phyloP scores from a whole-genome alignment of 768 basidiomycete genomes.

The Ramaria sp. region DNA sequence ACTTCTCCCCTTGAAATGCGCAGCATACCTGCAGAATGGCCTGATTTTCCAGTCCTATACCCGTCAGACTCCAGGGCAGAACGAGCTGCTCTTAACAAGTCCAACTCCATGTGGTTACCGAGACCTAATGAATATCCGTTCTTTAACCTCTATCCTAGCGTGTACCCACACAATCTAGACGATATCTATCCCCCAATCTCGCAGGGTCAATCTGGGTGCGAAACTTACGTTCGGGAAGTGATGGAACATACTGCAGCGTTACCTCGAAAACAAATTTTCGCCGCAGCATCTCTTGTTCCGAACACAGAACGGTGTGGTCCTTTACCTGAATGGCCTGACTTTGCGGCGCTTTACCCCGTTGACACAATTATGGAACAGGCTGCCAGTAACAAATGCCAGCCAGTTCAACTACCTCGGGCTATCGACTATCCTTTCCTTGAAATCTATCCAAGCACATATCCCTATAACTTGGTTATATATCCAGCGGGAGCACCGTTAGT shows the following conservation, averaged over 20 bases:
- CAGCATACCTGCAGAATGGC: neutral
- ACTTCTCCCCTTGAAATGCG: neutral
- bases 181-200: conserved; percentile 23
- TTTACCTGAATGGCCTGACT: neutral
- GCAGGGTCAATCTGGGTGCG: neutral
- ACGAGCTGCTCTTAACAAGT: neutral
- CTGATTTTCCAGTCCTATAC: neutral
- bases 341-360: neutral
- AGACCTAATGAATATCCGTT: neutral
- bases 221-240: neutral
- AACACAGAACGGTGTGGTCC: neutral
- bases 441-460: conserved; percentile 24
- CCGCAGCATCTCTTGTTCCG: neutral
- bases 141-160: conserved; percentile 16
- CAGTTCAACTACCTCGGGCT: neutral
- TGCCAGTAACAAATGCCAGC: neutral
- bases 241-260: too few relatives aligned
- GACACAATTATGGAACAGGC: neutral
- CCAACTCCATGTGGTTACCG: neutral
- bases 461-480: conserved; percentile 29
- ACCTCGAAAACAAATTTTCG: neutral
- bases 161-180: conserved; percentile 30
- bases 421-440: conserved; percentile 3
- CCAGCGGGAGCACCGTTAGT: conserved; percentile 23
- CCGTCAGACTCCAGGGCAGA: neutral